Conservation (phyloP, 352 stramenopile species). For the Pythium monospermum region DNA sequence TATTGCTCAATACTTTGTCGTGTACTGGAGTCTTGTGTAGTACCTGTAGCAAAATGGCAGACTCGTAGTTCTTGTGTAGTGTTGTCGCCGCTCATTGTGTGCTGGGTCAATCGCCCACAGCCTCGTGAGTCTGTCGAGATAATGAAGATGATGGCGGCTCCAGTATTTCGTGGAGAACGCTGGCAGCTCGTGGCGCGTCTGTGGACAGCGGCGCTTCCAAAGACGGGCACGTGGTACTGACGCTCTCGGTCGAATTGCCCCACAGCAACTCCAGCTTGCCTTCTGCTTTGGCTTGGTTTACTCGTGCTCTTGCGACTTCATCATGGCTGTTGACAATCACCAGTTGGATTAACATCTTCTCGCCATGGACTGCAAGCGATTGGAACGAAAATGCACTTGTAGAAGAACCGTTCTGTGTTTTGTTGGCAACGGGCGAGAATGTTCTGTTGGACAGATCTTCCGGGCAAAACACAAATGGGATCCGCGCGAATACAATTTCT, state of each 20-base stretch:
- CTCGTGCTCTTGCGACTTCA: constrained; percentile 5
- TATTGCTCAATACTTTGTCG: too few relatives aligned
- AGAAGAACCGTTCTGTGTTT: too few relatives aligned
- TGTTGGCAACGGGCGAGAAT: too few relatives aligned
- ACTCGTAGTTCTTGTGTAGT: too few relatives aligned
- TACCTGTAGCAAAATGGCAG: too few relatives aligned
- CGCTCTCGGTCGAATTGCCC: neutral
- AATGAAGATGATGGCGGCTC: too few relatives aligned
- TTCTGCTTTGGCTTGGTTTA: neutral
- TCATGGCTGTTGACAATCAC: constrained; percentile 4
- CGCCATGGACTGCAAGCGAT: constrained; percentile 9
- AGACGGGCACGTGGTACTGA: constrained; percentile 11
- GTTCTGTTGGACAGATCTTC: neutral
- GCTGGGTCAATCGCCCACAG: too few relatives aligned
- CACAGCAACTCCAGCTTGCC: constrained; percentile 4
- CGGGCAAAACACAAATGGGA: constrained; percentile 19
- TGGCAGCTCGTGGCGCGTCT: neutral
- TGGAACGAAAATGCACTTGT: neutral
- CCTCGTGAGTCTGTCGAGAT: too few relatives aligned
- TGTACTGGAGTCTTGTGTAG: too few relatives aligned
- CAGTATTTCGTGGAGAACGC: constrained; percentile 6
- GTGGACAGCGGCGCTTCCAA: constrained; percentile 16
- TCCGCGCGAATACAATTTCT: constrained; percentile 17
- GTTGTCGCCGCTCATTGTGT: too few relatives aligned
- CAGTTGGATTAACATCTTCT: constrained; percentile 8